Percentiles rank a stretch among this genome's conserved stretches.
These are phyloP conservation scores for Erodium maritimum DNA, from an alignment of 345 rosid genomes.

Conservation along the genomic window DNA sequence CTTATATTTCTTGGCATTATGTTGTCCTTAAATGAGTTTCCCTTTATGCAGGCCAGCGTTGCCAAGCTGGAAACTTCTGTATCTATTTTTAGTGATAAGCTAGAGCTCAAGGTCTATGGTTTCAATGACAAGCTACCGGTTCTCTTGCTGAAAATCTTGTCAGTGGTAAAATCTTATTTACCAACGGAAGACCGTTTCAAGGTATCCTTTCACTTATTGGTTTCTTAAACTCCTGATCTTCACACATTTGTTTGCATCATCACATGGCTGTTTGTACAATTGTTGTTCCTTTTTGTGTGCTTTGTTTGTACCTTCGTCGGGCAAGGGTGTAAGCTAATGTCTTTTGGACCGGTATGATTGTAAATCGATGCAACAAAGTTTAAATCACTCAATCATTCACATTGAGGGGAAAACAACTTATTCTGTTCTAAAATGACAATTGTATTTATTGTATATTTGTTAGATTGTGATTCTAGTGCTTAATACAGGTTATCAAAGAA, in stretches of 20 bases:
- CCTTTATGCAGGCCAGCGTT: slow-evolving; percentile 66
- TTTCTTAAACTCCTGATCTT: not conserved
- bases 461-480: not conserved
- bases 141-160: slow-evolving; percentile 63
- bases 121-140: slow-evolving; percentile 76
- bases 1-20: not conserved
- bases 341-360: not conserved
- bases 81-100: slow-evolving; percentile 52
- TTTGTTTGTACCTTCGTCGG: not conserved
- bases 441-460: not conserved
- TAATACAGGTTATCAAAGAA: slow-evolving; percentile 77
- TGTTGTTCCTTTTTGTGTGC: not conserved
- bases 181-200: slow-evolving; percentile 73
- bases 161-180: slow-evolving; percentile 55
- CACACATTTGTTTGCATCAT: not conserved
- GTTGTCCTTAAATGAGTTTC: not conserved
- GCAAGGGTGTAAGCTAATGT: not conserved
- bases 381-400: not conserved
- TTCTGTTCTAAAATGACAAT: not conserved
- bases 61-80: slow-evolving; percentile 87
- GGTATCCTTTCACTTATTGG: slow-evolving; percentile 21
- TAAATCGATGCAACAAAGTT: no score
- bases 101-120: slow-evolving; percentile 86
- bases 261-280: not conserved
- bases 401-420: not conserved